A percentile compares a stretch with the other conserved stretches of the same genome.
Evolutionary conservation across 1,284 basidiomycete genomes (phyloP).

Genomic region (Cutaneotrichosporon cutaneum): DNA sequence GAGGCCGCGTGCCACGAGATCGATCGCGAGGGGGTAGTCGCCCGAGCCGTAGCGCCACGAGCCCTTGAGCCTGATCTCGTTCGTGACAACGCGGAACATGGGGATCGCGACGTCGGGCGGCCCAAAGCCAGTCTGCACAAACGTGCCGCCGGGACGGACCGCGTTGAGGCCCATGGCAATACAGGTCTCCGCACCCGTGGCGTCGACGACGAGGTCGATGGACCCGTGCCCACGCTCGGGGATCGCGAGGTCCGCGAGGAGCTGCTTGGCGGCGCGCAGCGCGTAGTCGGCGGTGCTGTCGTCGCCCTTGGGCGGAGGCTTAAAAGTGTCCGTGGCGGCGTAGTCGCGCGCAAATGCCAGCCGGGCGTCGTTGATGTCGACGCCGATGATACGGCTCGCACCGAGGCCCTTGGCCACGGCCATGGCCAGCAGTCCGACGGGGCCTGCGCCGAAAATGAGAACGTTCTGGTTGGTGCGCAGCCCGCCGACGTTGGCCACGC

Average conservation of each 20-base stretch:
- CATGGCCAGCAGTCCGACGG: slow-evolving; percentile 88
- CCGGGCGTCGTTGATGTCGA: slow-evolving; percentile 76
- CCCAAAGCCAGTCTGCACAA: slow-evolving; percentile 51
- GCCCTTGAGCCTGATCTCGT: slow-evolving; percentile 49
- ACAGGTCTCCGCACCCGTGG: slow-evolving; percentile 64
- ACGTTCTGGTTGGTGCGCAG: slow-evolving; percentile 72
- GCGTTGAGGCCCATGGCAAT: slow-evolving; percentile 60
- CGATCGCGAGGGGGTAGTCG: slow-evolving; percentile 57
- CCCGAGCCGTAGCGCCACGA: slow-evolving; percentile 51
- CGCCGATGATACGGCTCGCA: slow-evolving; percentile 72
- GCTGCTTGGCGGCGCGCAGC: slow-evolving; percentile 53
- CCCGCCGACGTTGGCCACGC: slow-evolving; percentile 72
- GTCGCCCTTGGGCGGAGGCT: slow-evolving; percentile 51
- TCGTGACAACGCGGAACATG: slow-evolving; percentile 45
- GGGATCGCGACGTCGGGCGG: slow-evolving; percentile 48
- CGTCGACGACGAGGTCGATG: slow-evolving; percentile 63
- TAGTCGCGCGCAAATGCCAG: slow-evolving; percentile 84
- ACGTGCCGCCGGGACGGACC: slow-evolving; percentile 58
- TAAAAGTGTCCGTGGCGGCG: slow-evolving; percentile 79
- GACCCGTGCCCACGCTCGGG: slow-evolving; percentile 55
- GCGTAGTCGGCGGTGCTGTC: slow-evolving; percentile 59
- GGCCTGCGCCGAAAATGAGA: slow-evolving; percentile 81
- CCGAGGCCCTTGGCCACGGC: slow-evolving; percentile 88
- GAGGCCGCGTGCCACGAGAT: slow-evolving; percentile 57
- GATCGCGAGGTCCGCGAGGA: slow-evolving; percentile 54